phyloP scores from a whole-genome alignment of 768 basidiomycete genomes.

The Galerina marginata region DNA sequence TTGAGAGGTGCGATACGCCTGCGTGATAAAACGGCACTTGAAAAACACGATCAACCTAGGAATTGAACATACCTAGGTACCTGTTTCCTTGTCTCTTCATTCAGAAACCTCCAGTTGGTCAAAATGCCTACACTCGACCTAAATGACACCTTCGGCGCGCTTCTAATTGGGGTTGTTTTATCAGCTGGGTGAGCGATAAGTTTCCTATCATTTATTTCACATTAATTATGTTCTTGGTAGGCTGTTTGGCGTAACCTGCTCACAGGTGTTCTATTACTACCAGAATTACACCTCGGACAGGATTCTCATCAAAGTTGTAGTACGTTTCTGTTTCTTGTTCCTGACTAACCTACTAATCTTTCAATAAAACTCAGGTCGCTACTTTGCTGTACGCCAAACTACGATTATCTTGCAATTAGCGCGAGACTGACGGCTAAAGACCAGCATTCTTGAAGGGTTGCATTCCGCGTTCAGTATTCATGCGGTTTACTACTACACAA shows the following conservation, averaged over 20 bases:
- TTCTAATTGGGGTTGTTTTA: neutral
- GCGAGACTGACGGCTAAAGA: too few species aligned
- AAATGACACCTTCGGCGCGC: neutral
- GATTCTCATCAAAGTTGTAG: neutral
- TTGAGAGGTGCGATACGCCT: too few species aligned
- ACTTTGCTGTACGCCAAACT: too few species aligned
- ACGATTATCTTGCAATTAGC: too few species aligned
- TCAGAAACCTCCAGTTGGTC: too few species aligned
- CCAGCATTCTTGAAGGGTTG: neutral
- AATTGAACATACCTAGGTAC: too few species aligned
- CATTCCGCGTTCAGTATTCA: constrained; percentile 2
- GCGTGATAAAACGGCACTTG: too few species aligned
- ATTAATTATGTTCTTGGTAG: neutral
- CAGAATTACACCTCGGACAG: constrained; percentile 4
- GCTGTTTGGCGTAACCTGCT: constrained; percentile 1
- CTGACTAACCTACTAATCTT: too few species aligned
- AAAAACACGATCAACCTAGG: too few species aligned
- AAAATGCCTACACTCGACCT: neutral
- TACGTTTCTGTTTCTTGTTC: neutral
- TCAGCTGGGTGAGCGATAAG: neutral
- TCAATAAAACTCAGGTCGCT: too few species aligned
- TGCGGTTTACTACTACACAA: constrained; percentile 2
- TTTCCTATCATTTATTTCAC: too few species aligned
- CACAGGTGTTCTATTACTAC: constrained; percentile 6
- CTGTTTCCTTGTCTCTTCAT: too few species aligned